Evolutionary conservation across 2,329 filamentous ascomycete genomes (phyloP).

Genomic region (Fusarium newnesense): DNA sequence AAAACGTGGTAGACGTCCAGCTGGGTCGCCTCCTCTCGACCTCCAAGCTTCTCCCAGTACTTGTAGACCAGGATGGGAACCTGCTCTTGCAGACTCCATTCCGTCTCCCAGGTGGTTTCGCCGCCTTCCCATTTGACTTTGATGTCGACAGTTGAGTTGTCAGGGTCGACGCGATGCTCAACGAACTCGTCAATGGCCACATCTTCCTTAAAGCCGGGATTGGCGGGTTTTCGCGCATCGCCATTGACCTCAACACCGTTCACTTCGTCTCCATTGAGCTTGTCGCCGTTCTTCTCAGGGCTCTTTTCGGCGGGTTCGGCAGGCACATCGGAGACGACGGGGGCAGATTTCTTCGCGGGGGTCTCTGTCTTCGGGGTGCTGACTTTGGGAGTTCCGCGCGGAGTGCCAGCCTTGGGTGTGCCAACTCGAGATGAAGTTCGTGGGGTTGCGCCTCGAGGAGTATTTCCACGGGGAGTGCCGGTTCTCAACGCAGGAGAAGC

Average conservation of each 20-base stretch:
- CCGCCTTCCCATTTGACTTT: slow-evolving; percentile 39
- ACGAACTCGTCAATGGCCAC: slow-evolving; percentile 40
- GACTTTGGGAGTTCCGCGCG: slow-evolving; percentile 15
- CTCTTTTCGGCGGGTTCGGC: not conserved
- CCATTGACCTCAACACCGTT: slow-evolving; percentile 18
- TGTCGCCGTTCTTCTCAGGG: not conserved
- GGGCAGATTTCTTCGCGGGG: slow-evolving; percentile 6
- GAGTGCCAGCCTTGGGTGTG: slow-evolving; percentile 13
- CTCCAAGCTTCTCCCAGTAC: slow-evolving; percentile 42
- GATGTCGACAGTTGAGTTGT: slow-evolving; percentile 41
- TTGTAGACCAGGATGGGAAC: slow-evolving; percentile 41
- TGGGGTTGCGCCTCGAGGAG: slow-evolving; percentile 23
- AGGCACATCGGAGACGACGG: not conserved
- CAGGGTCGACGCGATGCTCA: slow-evolving; percentile 34
- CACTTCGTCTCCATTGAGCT: slow-evolving; percentile 10
- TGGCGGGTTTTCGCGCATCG: not conserved
- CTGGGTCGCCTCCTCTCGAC: slow-evolving; percentile 39
- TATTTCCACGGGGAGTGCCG: slow-evolving; percentile 14
- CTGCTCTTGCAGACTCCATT: slow-evolving; percentile 44
- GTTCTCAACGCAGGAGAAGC: slow-evolving; percentile 19
- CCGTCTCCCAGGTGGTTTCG: slow-evolving; percentile 41
- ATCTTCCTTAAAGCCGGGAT: slow-evolving; percentile 27
- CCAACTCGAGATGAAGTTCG: not conserved
- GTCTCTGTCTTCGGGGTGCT: slow-evolving; percentile 20
- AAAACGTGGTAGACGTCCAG: slow-evolving; percentile 43